phyloP scores from a whole-genome alignment of 306 rosid genomes.

The Gynostemma pentaphyllum region DNA sequence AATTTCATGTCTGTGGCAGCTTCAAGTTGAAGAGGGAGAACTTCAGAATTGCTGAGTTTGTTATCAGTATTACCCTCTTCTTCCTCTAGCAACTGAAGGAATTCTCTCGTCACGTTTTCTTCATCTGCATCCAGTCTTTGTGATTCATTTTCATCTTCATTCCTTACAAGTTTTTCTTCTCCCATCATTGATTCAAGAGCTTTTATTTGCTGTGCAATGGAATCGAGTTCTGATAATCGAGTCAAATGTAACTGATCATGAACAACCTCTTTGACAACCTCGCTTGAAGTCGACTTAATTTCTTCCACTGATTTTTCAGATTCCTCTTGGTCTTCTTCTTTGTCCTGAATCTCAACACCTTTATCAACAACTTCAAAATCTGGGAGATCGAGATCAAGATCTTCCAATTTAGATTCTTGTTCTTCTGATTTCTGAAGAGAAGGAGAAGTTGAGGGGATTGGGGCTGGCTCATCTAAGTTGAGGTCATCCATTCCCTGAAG shows the following conservation, averaged over 20 bases:
- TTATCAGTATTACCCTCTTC: conserved; percentile 23
- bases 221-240: conserved; percentile 69
- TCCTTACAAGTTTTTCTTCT: conserved; percentile 22
- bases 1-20: conserved; percentile 20
- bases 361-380: conserved; percentile 84
- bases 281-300: conserved; percentile 44
- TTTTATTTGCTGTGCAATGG: conserved; percentile 87
- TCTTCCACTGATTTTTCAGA: conserved; percentile 33
- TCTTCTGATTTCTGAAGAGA: conserved; percentile 28
- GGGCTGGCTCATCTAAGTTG: conserved; percentile 82
- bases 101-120: conserved; percentile 79
- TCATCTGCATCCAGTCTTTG: conserved; percentile 72
- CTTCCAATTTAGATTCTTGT: conserved; percentile 48
- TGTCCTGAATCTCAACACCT: conserved; percentile 74
- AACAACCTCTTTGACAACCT: conserved; percentile 75
- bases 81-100: conserved; percentile 85
- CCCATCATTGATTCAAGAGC: conserved; percentile 86
- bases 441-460: conserved; percentile 25
- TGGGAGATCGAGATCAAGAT: conserved; percentile 69
- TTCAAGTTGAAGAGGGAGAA: conserved; percentile 42
- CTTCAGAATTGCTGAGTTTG: conserved; percentile 28
- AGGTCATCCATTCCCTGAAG: conserved; percentile 78
- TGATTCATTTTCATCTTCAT: conserved; percentile 38
- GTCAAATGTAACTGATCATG: conserved; percentile 39
- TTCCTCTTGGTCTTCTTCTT: conserved; percentile 26